Percentiles rank a stretch among this genome's conserved stretches.
These are phyloP conservation scores for Fusarium sp. DNA, from an alignment of 2,329 filamentous ascomycete species.

Conservation along the genomic window DNA sequence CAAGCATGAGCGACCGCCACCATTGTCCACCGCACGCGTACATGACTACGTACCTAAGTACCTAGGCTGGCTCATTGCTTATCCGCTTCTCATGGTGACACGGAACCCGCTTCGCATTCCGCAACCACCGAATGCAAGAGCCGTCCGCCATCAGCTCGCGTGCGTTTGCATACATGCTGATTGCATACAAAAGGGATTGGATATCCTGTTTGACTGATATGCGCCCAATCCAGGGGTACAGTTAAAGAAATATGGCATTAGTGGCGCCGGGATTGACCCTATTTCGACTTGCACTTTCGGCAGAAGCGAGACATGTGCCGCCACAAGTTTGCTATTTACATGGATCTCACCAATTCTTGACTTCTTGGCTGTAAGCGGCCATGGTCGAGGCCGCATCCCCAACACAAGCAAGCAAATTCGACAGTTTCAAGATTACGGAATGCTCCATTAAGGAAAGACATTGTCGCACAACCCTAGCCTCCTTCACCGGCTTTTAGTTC, in stretches of 20 bases:
- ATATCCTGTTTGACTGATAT: neutral
- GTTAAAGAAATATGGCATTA: neutral
- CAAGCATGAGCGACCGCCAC: slow-evolving; percentile 1
- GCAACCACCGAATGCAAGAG: neutral
- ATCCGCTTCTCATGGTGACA: slow-evolving; percentile 12
- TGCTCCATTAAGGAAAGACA: neutral
- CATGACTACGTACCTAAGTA: neutral
- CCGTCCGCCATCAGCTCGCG: neutral
- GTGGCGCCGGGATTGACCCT: neutral
- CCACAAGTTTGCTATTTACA: neutral
- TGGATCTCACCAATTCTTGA: neutral
- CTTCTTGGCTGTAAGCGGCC: neutral
- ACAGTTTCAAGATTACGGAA: neutral
- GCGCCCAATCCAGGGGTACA: neutral
- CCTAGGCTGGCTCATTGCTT: neutral
- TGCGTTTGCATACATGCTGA: neutral
- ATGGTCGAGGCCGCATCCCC: neutral
- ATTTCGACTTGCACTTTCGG: neutral
- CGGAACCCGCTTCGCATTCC: slow-evolving; percentile 1
- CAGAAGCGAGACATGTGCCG: slow-evolving; percentile 3
- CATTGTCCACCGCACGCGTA: neutral
- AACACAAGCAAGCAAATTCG: neutral
- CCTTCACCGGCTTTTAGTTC: neutral
- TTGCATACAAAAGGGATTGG: slow-evolving; percentile 1
- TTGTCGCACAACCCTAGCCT: neutral